These are phyloP conservation scores for Chlorociboria aeruginascens DNA, from an alignment of 495 filamentous ascomycete species.

Conservation along the genomic window DNA sequence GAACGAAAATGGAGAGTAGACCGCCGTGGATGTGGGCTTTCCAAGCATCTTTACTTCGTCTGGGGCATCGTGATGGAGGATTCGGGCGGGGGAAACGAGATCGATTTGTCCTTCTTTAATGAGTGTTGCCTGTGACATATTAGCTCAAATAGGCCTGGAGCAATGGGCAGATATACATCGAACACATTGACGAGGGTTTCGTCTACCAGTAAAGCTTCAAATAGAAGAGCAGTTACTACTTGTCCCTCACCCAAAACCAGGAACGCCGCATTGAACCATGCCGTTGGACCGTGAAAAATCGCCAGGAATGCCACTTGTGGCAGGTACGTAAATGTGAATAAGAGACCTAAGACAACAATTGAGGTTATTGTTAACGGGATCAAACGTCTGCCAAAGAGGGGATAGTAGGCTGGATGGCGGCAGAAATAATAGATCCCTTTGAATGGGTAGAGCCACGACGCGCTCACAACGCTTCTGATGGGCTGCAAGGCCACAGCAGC, in stretches of 20 bases:
- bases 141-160: slow-evolving; percentile 6
- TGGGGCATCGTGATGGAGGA: slow-evolving; percentile 48
- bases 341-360: slow-evolving; percentile 52
- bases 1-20: slow-evolving; percentile 56
- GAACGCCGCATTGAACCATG: slow-evolving; percentile 61
- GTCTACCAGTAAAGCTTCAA: slow-evolving; percentile 71
- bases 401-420: slow-evolving; percentile 47
- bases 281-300: slow-evolving; percentile 76
- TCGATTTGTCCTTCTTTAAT: slow-evolving; percentile 36
- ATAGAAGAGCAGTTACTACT: slow-evolving; percentile 64
- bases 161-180: slow-evolving; percentile 47
- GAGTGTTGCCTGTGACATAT: slow-evolving; percentile 20
- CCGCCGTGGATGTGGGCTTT: slow-evolving; percentile 53
- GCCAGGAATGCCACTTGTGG: slow-evolving; percentile 73
- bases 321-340: slow-evolving; percentile 82
- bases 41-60: slow-evolving; percentile 62
- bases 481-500: slow-evolving; percentile 1
- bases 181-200: slow-evolving; percentile 85
- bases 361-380: slow-evolving; percentile 62
- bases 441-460: slow-evolving; percentile 16
- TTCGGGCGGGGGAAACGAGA: slow-evolving; percentile 58
- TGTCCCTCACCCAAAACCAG: slow-evolving; percentile 75
- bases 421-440: slow-evolving; percentile 37
- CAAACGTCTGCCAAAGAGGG: slow-evolving; percentile 58
- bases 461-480: slow-evolving; percentile 14